These are phyloP conservation scores for Annulohypoxylon maeteangense DNA, from an alignment of 495 filamentous ascomycete species.

Conservation along the genomic window DNA sequence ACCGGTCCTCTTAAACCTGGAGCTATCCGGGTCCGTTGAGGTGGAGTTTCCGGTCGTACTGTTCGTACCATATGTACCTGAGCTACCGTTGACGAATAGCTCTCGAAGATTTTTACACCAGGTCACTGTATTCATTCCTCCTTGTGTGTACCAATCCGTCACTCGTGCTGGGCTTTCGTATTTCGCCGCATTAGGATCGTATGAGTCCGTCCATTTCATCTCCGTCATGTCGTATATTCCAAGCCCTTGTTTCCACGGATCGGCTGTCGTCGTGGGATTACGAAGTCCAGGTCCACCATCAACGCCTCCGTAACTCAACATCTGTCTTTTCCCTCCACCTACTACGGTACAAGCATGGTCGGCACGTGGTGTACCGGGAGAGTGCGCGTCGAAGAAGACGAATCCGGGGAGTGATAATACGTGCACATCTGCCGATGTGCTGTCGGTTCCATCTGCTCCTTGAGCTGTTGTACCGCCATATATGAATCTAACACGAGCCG, in stretches of 20 bases:
- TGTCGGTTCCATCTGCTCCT: slow-evolving; percentile 4
- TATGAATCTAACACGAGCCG: slow-evolving; percentile 46
- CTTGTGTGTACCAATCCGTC: slow-evolving; percentile 47
- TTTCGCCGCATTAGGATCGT: slow-evolving; percentile 49
- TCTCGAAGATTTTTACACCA: slow-evolving; percentile 44
- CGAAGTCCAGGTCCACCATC: slow-evolving; percentile 38
- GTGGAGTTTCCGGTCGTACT: not conserved
- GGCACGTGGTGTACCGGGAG: slow-evolving; percentile 39
- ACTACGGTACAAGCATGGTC: slow-evolving; percentile 49
- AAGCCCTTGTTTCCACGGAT: slow-evolving; percentile 55
- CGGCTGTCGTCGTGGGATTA: slow-evolving; percentile 40
- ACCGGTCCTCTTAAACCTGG: slow-evolving; percentile 19
- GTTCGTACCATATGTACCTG: slow-evolving; percentile 12
- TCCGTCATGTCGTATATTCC: slow-evolving; percentile 56
- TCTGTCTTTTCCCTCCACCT: slow-evolving; percentile 54
- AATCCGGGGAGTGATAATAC: slow-evolving; percentile 61
- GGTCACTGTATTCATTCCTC: slow-evolving; percentile 39
- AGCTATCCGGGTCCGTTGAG: slow-evolving; percentile 16
- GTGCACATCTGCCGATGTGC: slow-evolving; percentile 46
- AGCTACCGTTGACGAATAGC: slow-evolving; percentile 40
- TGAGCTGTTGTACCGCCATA: slow-evolving; percentile 45
- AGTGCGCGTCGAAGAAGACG: slow-evolving; percentile 50
- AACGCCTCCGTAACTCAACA: slow-evolving; percentile 52
- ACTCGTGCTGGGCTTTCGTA: slow-evolving; percentile 50
- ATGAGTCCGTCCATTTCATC: slow-evolving; percentile 52